Evolutionary conservation across 1,139 yeast genomes (phyloP).

Genomic region (Diutina rugosa): DNA sequence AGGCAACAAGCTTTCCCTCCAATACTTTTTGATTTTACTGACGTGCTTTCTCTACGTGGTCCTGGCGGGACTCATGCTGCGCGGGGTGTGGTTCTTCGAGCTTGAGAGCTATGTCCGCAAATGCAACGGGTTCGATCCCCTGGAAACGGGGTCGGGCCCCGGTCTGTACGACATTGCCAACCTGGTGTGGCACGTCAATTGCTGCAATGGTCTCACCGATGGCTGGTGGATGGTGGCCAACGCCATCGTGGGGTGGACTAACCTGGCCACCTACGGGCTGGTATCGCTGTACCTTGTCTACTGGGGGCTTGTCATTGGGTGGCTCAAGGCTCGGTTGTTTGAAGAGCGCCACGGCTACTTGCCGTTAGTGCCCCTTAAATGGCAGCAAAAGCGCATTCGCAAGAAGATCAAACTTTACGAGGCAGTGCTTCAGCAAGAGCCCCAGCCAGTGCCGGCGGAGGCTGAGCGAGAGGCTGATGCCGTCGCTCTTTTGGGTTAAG

Average conservation of each 20-base stretch:
- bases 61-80: slow-evolving; percentile 9
- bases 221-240: slow-evolving; percentile 12
- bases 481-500: neutral
- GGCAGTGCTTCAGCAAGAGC: slow-evolving; percentile 4
- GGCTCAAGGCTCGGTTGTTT: slow-evolving; percentile 32
- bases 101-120: slow-evolving; percentile 8
- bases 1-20: slow-evolving; percentile 10
- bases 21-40: slow-evolving; percentile 9
- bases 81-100: slow-evolving; percentile 10
- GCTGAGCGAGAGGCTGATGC: slow-evolving; percentile 6
- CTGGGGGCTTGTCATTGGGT: slow-evolving; percentile 51
- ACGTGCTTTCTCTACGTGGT: slow-evolving; percentile 10
- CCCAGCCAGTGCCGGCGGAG: neutral
- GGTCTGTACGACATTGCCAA: slow-evolving; percentile 9
- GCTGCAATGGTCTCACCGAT: slow-evolving; percentile 9
- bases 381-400: slow-evolving; percentile 44
- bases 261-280: slow-evolving; percentile 88
- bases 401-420: slow-evolving; percentile 27
- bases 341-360: slow-evolving; percentile 55
- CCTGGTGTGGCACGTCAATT: slow-evolving; percentile 11
- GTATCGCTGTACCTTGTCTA: slow-evolving; percentile 64
- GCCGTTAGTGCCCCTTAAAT: slow-evolving; percentile 45
- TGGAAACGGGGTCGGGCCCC: slow-evolving; percentile 9
- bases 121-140: slow-evolving; percentile 9
- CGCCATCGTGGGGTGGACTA: slow-evolving; percentile 79